Evolutionary conservation across 1,139 yeast genomes (phyloP).

Genomic region (Scheffersomyces segobiensis): DNA sequence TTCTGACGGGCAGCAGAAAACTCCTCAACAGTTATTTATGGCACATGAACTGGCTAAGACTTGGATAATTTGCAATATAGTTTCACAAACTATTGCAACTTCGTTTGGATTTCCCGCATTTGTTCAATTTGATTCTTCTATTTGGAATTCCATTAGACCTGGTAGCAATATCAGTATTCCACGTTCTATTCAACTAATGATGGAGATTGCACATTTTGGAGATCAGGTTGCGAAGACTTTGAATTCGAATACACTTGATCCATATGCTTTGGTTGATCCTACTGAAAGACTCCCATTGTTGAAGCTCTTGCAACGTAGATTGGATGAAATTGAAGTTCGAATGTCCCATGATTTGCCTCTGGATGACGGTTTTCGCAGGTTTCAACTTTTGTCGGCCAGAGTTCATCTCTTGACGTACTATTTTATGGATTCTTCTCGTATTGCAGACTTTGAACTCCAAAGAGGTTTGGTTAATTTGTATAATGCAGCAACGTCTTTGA

Average conservation of each 20-base stretch:
- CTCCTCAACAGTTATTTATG: conserved; percentile 37
- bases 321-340: conserved; percentile 71
- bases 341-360: conserved; percentile 27
- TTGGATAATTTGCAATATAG: conserved; percentile 92
- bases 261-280: conserved; percentile 64
- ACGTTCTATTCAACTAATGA: conserved; percentile 64
- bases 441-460: conserved; percentile 62
- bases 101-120: conserved; percentile 95
- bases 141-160: conserved; percentile 53
- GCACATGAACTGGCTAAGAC: conserved; percentile 80
- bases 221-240: conserved; percentile 80
- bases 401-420: conserved; percentile 80
- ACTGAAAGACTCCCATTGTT: conserved; percentile 73
- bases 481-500: conserved; percentile 71
- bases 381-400: conserved; percentile 70
- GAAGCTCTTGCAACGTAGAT: conserved; percentile 65
- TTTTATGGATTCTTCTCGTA: conserved; percentile 64
- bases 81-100: conserved; percentile 85
- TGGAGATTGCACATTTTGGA: conserved; percentile 81
- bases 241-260: conserved; percentile 69
- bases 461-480: conserved; percentile 76
- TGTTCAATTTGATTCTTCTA: conserved; percentile 78
- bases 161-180: conserved; percentile 52
- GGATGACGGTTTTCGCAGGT: conserved; percentile 65
- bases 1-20: conserved; percentile 17